phyloP scores from a whole-genome alignment of 164 flowering plant genomes.

The Liriodendron chinense region DNA sequence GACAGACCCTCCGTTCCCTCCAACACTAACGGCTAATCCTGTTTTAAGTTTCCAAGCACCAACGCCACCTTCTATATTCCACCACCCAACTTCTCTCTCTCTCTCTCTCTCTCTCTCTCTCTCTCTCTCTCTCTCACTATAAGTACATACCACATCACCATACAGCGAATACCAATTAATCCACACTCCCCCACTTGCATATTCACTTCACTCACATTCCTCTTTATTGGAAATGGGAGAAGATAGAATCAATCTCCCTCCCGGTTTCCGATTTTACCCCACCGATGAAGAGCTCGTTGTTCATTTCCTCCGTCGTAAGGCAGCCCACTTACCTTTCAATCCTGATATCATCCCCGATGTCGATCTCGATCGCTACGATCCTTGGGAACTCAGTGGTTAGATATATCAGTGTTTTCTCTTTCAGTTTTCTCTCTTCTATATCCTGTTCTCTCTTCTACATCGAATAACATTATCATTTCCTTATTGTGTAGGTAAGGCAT shows the following conservation, averaged over 20 bases:
- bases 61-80: constrained; percentile 4
- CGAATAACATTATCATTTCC: neutral
- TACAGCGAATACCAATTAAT: neutral
- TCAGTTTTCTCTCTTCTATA: neutral
- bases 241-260: constrained; percentile 50
- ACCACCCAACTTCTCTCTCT: constrained; percentile 17
- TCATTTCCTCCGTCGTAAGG: constrained; percentile 78
- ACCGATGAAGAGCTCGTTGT: constrained; percentile 81
- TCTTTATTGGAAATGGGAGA: constrained; percentile 31
- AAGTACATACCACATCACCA: neutral
- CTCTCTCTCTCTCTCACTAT: constrained; percentile 6
- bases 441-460: neutral
- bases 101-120: neutral
- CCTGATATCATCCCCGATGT: constrained; percentile 87
- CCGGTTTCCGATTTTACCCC: constrained; percentile 77
- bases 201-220: neutral
- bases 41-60: neutral
- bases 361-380: constrained; percentile 66
- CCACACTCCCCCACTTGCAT: neutral
- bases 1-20: constrained; percentile 6
- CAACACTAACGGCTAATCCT: constrained; percentile 1
- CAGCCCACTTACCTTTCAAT: constrained; percentile 53
- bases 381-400: constrained; percentile 86
- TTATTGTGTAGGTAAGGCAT: constrained; percentile 53
- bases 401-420: neutral